Conservation (phyloP, 257 asterid genomes). For the Salvia splendens region DNA sequence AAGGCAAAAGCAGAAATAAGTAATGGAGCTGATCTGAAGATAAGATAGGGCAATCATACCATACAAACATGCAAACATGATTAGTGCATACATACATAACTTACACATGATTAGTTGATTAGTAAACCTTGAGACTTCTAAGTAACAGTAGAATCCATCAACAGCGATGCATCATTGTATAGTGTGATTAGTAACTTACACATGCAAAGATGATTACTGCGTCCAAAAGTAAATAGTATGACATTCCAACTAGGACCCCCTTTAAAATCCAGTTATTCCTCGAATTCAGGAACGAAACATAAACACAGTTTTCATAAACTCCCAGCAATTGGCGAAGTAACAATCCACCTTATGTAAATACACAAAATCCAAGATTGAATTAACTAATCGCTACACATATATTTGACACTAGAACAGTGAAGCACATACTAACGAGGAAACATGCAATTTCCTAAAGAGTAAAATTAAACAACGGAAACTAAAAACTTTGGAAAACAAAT, state of each 20-base stretch:
- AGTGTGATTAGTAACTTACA: background rate
- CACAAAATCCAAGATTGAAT: conserved; percentile 18
- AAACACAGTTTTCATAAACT: background rate
- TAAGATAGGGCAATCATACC: background rate
- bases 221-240: conserved; percentile 15
- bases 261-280: conserved; percentile 5
- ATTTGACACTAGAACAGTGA: background rate
- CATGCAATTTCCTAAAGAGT: background rate
- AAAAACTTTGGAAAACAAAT: background rate
- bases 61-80: background rate
- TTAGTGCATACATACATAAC: too few relatives aligned
- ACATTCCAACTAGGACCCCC: conserved; percentile 22
- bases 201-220: conserved; percentile 15
- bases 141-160: background rate
- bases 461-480: background rate
- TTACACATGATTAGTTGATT: too few relatives aligned
- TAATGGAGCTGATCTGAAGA: background rate
- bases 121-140: background rate
- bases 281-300: background rate
- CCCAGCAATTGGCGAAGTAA: background rate
- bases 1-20: background rate
- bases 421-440: background rate
- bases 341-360: conserved; percentile 1
- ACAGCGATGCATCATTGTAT: conserved; percentile 1
- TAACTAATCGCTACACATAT: background rate